Evolutionary conservation across 2,329 filamentous ascomycete genomes (phyloP).

Genomic region (Alternaria dauci): DNA sequence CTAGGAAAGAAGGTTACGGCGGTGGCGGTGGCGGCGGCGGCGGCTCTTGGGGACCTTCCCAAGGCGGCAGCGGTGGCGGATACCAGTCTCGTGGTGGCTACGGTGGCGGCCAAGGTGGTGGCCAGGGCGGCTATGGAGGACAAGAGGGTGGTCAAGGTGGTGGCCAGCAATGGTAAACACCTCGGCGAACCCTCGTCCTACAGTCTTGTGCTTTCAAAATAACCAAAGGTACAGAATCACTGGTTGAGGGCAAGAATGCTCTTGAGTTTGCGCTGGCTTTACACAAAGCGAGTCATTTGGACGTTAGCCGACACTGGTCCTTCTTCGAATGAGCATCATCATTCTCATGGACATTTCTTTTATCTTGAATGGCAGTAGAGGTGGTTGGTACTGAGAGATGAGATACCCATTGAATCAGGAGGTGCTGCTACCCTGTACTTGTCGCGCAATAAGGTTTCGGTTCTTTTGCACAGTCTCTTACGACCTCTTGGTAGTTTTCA

Average conservation of each 20-base stretch:
- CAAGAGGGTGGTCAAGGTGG: conserved; percentile 42
- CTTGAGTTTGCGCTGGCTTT: conserved; percentile 14
- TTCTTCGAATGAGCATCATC: conserved; percentile 38
- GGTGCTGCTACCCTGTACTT: conserved; percentile 44
- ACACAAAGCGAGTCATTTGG: conserved; percentile 24
- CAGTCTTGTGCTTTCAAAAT: conserved; percentile 25
- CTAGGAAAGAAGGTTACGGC: conserved; percentile 21
- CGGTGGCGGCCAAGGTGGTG: conserved; percentile 37
- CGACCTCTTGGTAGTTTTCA: conserved; percentile 19
- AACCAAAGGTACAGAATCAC: conserved; percentile 11
- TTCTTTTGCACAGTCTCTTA: conserved; percentile 34
- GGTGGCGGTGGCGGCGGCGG: conserved; percentile 43
- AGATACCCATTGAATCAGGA: conserved; percentile 53
- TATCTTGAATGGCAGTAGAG: conserved; percentile 39
- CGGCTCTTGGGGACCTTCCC: conserved; percentile 29
- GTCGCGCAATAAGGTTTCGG: conserved; percentile 29
- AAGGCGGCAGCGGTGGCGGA: conserved; percentile 43
- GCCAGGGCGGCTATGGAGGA: conserved; percentile 31
- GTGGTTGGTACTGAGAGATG: conserved; percentile 50
- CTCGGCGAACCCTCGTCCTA: conserved; percentile 9
- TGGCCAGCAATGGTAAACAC: conserved; percentile 48
- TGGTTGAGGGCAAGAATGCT: conserved; percentile 18
- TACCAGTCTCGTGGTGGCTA: conserved; percentile 45
- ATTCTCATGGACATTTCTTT: conserved; percentile 31
- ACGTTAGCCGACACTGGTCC: conserved; percentile 34